phyloP scores from a whole-genome alignment of 1,284 basidiomycete genomes.

The Flammula alnicola region DNA sequence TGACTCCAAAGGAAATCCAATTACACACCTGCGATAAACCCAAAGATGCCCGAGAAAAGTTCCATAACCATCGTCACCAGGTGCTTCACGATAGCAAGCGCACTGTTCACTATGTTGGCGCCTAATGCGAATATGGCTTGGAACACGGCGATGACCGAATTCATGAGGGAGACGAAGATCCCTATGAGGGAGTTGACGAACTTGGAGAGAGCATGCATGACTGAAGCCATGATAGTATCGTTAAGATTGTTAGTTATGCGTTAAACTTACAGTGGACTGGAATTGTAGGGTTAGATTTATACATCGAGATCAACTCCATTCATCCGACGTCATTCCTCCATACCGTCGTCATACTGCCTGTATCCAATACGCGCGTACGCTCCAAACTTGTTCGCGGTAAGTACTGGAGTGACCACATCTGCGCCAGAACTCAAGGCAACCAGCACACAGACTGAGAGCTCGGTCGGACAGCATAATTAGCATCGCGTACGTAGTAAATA shows the following conservation, averaged over 20 bases:
- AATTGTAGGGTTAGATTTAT: too few species aligned
- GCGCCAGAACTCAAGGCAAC: too few species aligned
- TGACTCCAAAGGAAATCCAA: not conserved
- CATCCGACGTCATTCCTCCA: too few species aligned
- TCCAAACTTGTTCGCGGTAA: too few species aligned
- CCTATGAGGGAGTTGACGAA: slow-evolving; percentile 46
- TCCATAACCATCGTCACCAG: slow-evolving; percentile 45
- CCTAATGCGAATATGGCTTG: slow-evolving; percentile 50
- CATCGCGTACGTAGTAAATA: slow-evolving; percentile 26
- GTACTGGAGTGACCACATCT: too few species aligned
- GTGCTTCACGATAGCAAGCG: slow-evolving; percentile 43
- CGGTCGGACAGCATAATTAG: slow-evolving; percentile 19
- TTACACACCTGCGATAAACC: slow-evolving; percentile 51
- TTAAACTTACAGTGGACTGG: too few species aligned
- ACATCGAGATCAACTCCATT: too few species aligned
- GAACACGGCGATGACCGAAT: slow-evolving; percentile 51
- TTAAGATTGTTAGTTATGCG: not conserved
- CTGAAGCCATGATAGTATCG: slow-evolving; percentile 26
- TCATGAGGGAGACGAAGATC: slow-evolving; percentile 44
- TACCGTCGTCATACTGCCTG: too few species aligned
- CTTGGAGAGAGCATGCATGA: slow-evolving; percentile 44
- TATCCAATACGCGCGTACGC: too few species aligned
- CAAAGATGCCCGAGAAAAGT: slow-evolving; percentile 49
- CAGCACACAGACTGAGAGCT: not conserved
- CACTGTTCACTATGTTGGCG: slow-evolving; percentile 39